Evolutionary conservation across 2,329 filamentous ascomycete genomes (phyloP).

Genomic region (Paecilomyces sp.): DNA sequence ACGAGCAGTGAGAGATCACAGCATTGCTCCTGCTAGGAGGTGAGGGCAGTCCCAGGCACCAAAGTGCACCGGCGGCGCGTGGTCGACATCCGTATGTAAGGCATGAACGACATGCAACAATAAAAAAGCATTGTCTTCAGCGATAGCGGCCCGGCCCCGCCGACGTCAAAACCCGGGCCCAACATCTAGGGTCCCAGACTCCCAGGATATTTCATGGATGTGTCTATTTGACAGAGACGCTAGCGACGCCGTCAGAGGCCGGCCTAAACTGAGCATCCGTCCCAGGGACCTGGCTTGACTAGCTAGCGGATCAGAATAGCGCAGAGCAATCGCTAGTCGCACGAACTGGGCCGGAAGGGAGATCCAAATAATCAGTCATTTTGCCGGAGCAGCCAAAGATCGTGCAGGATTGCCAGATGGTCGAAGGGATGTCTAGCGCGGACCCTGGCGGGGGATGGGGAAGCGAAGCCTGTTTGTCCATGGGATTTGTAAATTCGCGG

Average conservation of each 20-base stretch:
- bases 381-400: not conserved
- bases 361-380: not conserved
- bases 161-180: not conserved
- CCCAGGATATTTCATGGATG: too few species aligned
- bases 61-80: not conserved
- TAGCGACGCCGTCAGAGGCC: too few species aligned
- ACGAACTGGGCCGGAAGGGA: not conserved
- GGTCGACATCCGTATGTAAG: not conserved
- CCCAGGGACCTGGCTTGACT: not conserved
- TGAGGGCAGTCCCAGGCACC: not conserved
- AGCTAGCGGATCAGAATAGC: not conserved
- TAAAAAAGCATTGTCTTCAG: not conserved
- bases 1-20: not conserved
- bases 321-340: not conserved
- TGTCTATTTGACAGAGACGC: too few species aligned
- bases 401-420: not conserved
- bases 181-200: not conserved
- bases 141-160: not conserved
- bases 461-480: not conserved
- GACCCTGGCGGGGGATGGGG: not conserved
- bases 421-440: not conserved
- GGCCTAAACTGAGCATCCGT: too few species aligned
- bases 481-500: not conserved
- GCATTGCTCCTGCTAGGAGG: not conserved
- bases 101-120: not conserved